Base-by-base conservation (phyloP, 2,329 filamentous ascomycete genomes). In the Monosporascus cannonballus region DNA sequence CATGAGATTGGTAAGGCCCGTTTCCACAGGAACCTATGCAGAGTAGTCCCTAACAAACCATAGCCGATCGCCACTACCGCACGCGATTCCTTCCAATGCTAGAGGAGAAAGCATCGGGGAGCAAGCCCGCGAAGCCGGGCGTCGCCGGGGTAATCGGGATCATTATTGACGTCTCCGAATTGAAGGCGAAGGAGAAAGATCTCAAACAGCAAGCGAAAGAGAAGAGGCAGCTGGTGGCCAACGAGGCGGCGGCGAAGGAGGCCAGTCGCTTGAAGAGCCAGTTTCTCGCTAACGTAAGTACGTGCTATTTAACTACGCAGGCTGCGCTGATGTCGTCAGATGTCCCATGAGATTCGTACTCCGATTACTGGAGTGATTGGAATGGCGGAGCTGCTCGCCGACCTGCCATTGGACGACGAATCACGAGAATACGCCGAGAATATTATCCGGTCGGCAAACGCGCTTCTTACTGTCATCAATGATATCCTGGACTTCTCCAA, bases 401-500 rank as follows among this genome's bases (percentile, higher is more conserved):
- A 89, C 56, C 87, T 84, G 64, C 71, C 81, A 17, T 69, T 92
- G 24, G 77, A 84, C 50, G 75, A 79, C n/a, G 87, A 91, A 59
- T 86, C 90, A 62, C 77, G 79, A 53, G 87, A 91, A 52, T 89
- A 84, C 56, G 85, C 87, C 3, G 86, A 90, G 59, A 90, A 90
- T 56, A 89, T 93, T 6, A 85, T 89, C 61, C 79, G 86, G 49
- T 92, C 87, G 6, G 89, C 87, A 0, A 91, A 93, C 57, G 90
- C 88, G 2, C 73, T 96, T 3, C 75, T 96, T 20, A 93, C 89
- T 0, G 87, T 96, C 41, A 95, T 96, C 69, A 95, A 96, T 63
- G 90, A 96, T 62, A 95, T 95, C 51, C 74, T 96, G 2, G 90
- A 95, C 69, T 92, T 95, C 66, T 94, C 89, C 4, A 95, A 95